Evolutionary conservation across 495 filamentous ascomycete genomes (phyloP), one percentile per base, ranked within the genome.

Genomic region (Choiromyces venosus): DNA sequence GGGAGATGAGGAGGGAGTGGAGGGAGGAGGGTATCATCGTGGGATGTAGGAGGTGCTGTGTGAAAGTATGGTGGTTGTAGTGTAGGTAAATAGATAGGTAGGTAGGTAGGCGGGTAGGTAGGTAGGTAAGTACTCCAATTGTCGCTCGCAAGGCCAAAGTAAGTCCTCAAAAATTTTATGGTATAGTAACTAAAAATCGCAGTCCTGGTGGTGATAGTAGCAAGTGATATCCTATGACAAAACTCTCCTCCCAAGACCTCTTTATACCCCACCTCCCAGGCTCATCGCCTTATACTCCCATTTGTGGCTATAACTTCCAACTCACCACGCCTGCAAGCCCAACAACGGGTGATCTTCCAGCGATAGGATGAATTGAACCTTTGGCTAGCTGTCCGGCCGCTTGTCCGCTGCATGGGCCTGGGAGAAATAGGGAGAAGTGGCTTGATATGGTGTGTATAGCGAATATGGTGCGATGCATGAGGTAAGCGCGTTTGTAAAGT

Each of bases 1-100:
- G 61, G 8, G 65, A 33, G 29, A 37, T n/a, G 1, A 42, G 37
- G 7, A n/a, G n/a, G n/a, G n/a, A n/a, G n/a, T n/a, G n/a, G n/a
- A n/a, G n/a, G n/a, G n/a, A n/a, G n/a, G n/a, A n/a, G n/a, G 29
- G 61, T 35, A 21, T 33, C 64, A 78, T 73, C 46, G 29, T 69
- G 33, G 25, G 67, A 16, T 40, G 12, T n/a, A n/a, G n/a, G n/a
- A n/a, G n/a, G n/a, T 1, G 19, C 9, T 40, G 18, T n/a, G 19
- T 46, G 5, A 21, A 46, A 21, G 42, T n/a, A 21, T 46, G 18
- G 19, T n/a, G 8, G 42, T n/a, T 1, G 42, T 6, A 8, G 42
- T 7, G 42, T 46, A 4, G 39, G 39, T 40, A 46, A 21, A 21
- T n/a, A 46, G 42, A 21, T 46, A 46, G 18, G 42, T 14, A 21